A percentile compares a stretch with the other conserved stretches of the same genome.
Conservation (phyloP, 1,139 yeast genomes). For the Torulaspora globosa region DNA sequence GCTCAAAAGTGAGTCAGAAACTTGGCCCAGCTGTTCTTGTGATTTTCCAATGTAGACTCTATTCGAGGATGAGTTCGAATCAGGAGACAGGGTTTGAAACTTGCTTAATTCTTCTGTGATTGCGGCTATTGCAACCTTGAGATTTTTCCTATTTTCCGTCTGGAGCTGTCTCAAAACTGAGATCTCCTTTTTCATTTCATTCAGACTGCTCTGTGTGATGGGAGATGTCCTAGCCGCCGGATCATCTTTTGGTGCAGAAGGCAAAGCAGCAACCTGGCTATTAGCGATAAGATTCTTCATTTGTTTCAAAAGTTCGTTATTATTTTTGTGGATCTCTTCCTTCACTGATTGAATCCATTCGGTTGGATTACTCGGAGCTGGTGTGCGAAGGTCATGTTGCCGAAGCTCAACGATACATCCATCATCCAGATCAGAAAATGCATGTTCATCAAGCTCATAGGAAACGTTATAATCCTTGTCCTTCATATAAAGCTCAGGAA, state of each 20-base stretch:
- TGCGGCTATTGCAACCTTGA: slow-evolving; percentile 45
- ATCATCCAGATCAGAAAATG: slow-evolving; percentile 52
- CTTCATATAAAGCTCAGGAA: slow-evolving; percentile 77
- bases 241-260: slow-evolving; percentile 1
- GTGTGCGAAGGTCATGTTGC: slow-evolving; percentile 29
- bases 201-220: slow-evolving; percentile 17
- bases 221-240: neutral
- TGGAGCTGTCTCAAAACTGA: slow-evolving; percentile 62
- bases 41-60: slow-evolving; percentile 75
- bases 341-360: slow-evolving; percentile 30
- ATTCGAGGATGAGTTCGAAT: slow-evolving; percentile 42
- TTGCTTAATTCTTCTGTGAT: slow-evolving; percentile 48
- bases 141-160: slow-evolving; percentile 41
- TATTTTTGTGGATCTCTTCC: slow-evolving; percentile 21
- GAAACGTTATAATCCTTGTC: slow-evolving; percentile 58
- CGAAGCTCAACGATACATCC: slow-evolving; percentile 52
- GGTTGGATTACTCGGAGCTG: slow-evolving; percentile 37
- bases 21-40: slow-evolving; percentile 66
- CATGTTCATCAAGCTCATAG: slow-evolving; percentile 76
- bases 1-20: slow-evolving; percentile 69
- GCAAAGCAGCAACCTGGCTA: neutral
- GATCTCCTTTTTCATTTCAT: slow-evolving; percentile 52
- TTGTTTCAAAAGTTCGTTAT: slow-evolving; percentile 16
- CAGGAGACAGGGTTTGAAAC: slow-evolving; percentile 41
- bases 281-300: slow-evolving; percentile 7